Evolutionary conservation across 345 rosid species (phyloP).

Genomic region (Boechera divaricarpa): DNA sequence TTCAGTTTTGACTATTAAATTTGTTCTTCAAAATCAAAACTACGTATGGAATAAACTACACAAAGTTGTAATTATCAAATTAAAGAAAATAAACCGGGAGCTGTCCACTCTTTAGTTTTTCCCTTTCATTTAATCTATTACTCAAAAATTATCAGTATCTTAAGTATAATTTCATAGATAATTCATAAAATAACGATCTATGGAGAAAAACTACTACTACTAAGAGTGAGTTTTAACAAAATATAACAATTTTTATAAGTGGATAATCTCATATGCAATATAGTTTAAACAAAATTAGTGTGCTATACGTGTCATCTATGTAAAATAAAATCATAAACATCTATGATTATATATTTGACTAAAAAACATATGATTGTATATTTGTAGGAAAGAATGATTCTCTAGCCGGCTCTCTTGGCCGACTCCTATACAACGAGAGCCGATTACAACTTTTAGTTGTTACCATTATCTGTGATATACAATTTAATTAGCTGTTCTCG

Average conservation of each 20-base stretch:
- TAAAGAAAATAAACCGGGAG: too few species aligned
- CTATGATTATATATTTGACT: background rate
- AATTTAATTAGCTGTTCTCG: background rate
- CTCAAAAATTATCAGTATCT: background rate
- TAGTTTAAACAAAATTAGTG: background rate
- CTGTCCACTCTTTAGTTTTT: too few species aligned
- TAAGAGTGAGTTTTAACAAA: too few species aligned
- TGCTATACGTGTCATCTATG: background rate
- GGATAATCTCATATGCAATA: background rate
- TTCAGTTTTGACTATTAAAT: background rate
- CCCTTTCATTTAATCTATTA: too few species aligned
- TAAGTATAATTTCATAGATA: background rate
- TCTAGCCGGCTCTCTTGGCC: slow-evolving; percentile 38
- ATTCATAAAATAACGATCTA: background rate
- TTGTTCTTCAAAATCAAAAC: background rate
- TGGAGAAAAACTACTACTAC: too few species aligned
- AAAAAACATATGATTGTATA: slow-evolving; percentile 16
- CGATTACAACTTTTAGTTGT: slow-evolving; percentile 27
- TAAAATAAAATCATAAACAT: background rate
- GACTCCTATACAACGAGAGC: slow-evolving; percentile 23
- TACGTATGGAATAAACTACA: background rate
- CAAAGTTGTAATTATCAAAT: too few species aligned
- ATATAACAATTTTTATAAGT: background rate
- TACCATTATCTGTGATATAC: slow-evolving; percentile 12
- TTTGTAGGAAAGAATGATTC: slow-evolving; percentile 2